Evolutionary conservation across 2,329 filamentous ascomycete genomes (phyloP), one percentile per base, ranked within the genome.

Genomic region (Sphaerulina musiva): DNA sequence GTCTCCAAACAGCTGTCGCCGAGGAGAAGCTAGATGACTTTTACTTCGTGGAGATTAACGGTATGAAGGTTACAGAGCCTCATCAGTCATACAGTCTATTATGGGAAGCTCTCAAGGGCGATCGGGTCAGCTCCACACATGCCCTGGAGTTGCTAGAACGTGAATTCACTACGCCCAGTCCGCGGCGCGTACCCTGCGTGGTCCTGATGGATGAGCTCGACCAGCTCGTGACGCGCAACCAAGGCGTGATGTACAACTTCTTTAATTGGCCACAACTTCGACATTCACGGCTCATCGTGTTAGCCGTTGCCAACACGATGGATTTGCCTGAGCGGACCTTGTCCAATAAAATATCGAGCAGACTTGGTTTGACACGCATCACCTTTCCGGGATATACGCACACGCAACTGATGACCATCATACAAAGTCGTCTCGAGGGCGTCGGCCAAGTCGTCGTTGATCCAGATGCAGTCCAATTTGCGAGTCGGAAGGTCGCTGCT

Each of bases 181-280:
- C 93, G 23, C 82, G 93, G 48, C 82, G 93, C 57, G 89, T 95
- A 5, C 93, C 95, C 1, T 97, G 92, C 68, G 93, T 98, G 11
- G 93, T 98, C 2, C 75, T 98, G 48, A 98, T 98, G 93, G 93
- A 98, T 66, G 93, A 98, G 72, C 79, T 98, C 46, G 93, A 98
- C 69, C 93, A 98, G 72, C 81, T 98, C 6, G 95, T 98, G 4
- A 98, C 93, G 10, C 93, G 92, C 68, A 97, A 95, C 66, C 95
- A 98, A 70, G 92, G 89, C n/a, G 93, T 98, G 73, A 98, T 98
- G 93, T 98, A 98, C 75, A 98, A 98, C 72, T 98, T 98, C 72
- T 98, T 98, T 80, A 98, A 98, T 68, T 98, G 93, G 93, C 93
- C 93, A 3, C 87, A 89, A 9, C 77, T 97, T 51, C 82, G 88